Percentiles rank a stretch among this genome's conserved stretches.
These are phyloP conservation scores for Lasiodiplodia sp. DNA, from an alignment of 2,329 filamentous ascomycete species.

Conservation along the genomic window DNA sequence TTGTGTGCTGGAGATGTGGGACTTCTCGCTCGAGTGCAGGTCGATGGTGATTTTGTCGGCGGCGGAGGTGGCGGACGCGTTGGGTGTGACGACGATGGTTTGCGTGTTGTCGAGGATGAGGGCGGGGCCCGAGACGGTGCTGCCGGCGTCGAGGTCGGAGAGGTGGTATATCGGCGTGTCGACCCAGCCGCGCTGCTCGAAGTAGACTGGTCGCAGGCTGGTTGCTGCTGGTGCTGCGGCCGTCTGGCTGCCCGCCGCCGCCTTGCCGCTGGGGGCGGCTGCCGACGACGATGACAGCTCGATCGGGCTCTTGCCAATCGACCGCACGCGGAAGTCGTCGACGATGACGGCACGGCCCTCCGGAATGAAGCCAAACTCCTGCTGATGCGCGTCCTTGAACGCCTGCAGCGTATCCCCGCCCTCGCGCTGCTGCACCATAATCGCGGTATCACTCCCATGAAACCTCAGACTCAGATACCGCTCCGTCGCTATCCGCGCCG, in stretches of 20 bases:
- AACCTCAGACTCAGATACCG: conserved; percentile 55
- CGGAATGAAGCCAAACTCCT: conserved; percentile 54
- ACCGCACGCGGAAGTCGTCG: conserved; percentile 40
- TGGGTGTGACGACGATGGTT: conserved; percentile 69
- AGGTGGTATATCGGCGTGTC: conserved; percentile 86
- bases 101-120: conserved; percentile 89
- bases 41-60: conserved; percentile 63
- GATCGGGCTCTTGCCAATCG: conserved; percentile 33
- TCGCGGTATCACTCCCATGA: conserved; percentile 52
- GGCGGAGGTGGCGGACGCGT: conserved; percentile 45
- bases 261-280: background rate
- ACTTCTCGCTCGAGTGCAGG: conserved; percentile 65
- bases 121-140: conserved; percentile 78
- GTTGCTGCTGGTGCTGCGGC: background rate
- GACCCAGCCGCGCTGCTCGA: background rate
- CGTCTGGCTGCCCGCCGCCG: background rate
- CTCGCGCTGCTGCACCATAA: conserved; percentile 50
- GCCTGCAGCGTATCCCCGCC: conserved; percentile 42
- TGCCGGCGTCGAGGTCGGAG: conserved; percentile 73
- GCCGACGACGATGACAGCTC: conserved; percentile 28
- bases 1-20: conserved; percentile 61
- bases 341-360: conserved; percentile 47
- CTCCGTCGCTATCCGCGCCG: conserved; percentile 36
- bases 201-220: background rate
- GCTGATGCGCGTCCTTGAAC: conserved; percentile 48